phyloP scores from a whole-genome alignment of 345 rosid species.

The Euphorbia pulcherrima region DNA sequence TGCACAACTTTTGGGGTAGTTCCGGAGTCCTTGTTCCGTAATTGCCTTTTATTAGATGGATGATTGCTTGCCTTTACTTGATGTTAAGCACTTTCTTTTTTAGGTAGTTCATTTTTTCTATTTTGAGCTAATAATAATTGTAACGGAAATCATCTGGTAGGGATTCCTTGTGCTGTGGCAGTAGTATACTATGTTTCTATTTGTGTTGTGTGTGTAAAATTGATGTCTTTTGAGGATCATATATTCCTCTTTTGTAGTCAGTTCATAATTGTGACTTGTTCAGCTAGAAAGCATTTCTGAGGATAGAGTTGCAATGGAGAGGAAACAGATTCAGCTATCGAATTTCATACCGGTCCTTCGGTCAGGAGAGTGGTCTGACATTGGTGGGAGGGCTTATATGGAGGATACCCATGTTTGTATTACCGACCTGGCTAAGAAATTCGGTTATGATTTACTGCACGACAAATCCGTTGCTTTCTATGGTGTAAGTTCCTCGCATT shows the following conservation, averaged over 20 bases:
- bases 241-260: not conserved
- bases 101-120: not conserved
- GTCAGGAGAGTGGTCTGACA: constrained; percentile 80
- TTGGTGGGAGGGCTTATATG: constrained; percentile 57
- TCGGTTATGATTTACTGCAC: constrained; percentile 31
- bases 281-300: constrained; percentile 65
- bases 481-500: constrained; percentile 48
- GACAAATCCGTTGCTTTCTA: constrained; percentile 57
- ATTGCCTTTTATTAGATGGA: too few relatives aligned
- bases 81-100: constrained; percentile 1
- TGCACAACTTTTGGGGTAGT: too few relatives aligned
- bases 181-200: not conserved
- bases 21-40: too few relatives aligned
- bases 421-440: constrained; percentile 51
- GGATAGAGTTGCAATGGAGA: constrained; percentile 37
- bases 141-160: not conserved
- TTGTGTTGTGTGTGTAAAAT: not conserved
- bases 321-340: constrained; percentile 25
- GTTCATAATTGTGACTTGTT: constrained; percentile 13
- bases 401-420: constrained; percentile 85
- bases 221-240: not conserved
- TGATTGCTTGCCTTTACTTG: not conserved
- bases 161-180: not conserved
- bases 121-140: not conserved
- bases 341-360: constrained; percentile 53